These are phyloP conservation scores for Achlya hypogyna DNA, from an alignment of 352 stramenopile species.

Conservation along the genomic window DNA sequence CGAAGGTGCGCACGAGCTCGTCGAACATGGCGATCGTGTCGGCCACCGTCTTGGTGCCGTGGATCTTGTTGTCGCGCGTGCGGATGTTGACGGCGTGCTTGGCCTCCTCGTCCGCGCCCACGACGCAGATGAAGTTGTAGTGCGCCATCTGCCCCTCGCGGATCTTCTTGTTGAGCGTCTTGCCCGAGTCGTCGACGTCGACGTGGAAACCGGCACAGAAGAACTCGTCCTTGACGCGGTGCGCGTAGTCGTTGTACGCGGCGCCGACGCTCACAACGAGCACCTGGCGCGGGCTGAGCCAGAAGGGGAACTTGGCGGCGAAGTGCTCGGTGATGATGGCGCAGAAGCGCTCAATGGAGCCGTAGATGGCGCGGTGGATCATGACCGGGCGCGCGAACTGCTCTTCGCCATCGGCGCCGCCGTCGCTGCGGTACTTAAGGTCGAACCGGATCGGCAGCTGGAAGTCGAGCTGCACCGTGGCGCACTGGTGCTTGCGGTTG, in stretches of 20 bases:
- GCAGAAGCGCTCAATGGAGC: slow-evolving; percentile 96
- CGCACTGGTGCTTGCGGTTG: slow-evolving; percentile 96
- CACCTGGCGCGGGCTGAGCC: slow-evolving; percentile 92
- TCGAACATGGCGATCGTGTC: slow-evolving; percentile 92
- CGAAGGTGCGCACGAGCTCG: slow-evolving; percentile 61
- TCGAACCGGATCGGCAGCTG: slow-evolving; percentile 98
- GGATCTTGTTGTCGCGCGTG: slow-evolving; percentile 89
- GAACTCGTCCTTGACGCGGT: slow-evolving; percentile 84
- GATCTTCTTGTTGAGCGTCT: slow-evolving; percentile 99
- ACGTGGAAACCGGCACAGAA: slow-evolving; percentile 93
- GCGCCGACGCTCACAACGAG: slow-evolving; percentile 94
- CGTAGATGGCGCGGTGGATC: slow-evolving; percentile 97
- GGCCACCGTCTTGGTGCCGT: slow-evolving; percentile 91
- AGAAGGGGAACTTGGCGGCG: slow-evolving; percentile 98
- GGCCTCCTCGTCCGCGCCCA: slow-evolving; percentile 89
- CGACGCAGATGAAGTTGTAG: slow-evolving; percentile 98
- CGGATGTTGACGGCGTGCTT: slow-evolving; percentile 90
- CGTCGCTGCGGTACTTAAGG: slow-evolving; percentile 84
- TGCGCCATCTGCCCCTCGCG: slow-evolving; percentile 93
- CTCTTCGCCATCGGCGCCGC: slow-evolving; percentile 33
- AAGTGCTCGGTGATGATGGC: slow-evolving; percentile 98
- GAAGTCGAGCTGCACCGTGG: slow-evolving; percentile 98
- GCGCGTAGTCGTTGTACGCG: slow-evolving; percentile 92
- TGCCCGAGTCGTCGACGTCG: slow-evolving; percentile 91
- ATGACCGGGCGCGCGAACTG: slow-evolving; percentile 94